Base-by-base conservation (phyloP, 73 alveolate genomes). In the Paramecium bursaria region DNA sequence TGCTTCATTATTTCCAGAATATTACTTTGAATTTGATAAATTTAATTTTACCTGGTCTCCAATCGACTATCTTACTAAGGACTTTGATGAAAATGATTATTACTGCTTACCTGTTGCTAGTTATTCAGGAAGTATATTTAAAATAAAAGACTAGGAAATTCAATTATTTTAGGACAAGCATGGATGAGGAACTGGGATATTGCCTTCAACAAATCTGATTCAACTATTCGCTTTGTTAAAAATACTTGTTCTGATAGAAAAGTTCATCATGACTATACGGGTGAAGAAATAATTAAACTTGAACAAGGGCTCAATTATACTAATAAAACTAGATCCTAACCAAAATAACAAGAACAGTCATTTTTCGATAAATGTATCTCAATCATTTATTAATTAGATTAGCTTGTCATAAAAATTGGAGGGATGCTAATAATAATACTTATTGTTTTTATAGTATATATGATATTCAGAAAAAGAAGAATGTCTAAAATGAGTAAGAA, bases 181-280 rank as follows among this genome's bases (percentile, higher is more conserved):
- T 67, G 82, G 82, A 67, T 67, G 82, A 67, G 82, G 27, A 67
- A 67, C 44, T 67, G 82, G 82, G 82, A 67, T 39, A 67, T 67
- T 42, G 82, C 57, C 5, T 67, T 67, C 23, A 27, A 67, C 21
- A 67, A 42, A 42, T 17, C 22, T 19, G 27, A 42, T 6, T 2
- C 33, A 42, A 57, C 33, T 21, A 4, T 67, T 1, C 1, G 27
- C 14, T 67, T 67, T 67, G 82, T 67, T 3, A 47, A 42, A 6
- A 42, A 19, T 39, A 67, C 33, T n/a, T 67, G 82, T 42, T 67
- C 82, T 4, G 10, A 31, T 67, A 2, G 6, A 3, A 67, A 67
- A 67, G 55, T 67, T 3, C 19, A 3, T 15, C 82, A 67, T 39
- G 11, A 39, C 17, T 67, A 39, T 11, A 67, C 82, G 5, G 82